Evolutionary conservation across 805 yeast species (phyloP).

Genomic region (Jamesozyma jinghongensis): DNA sequence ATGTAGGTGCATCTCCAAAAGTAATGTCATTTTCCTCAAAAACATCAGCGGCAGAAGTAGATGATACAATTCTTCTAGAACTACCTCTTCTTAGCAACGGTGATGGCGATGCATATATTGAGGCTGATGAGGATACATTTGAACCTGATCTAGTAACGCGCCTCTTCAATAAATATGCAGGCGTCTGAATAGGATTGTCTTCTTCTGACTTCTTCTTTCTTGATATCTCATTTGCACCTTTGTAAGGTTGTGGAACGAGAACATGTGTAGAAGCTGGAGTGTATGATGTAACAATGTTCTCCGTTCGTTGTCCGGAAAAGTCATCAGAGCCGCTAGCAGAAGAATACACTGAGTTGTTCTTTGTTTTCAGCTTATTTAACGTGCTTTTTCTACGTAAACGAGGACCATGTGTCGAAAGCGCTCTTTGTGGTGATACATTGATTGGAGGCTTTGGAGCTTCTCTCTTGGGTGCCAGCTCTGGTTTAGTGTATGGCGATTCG

Average conservation of each 20-base stretch:
- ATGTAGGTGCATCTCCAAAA: conserved; percentile 64
- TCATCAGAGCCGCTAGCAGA: too few species aligned
- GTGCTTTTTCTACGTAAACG: conserved; percentile 12
- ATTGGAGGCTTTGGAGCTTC: conserved; percentile 65
- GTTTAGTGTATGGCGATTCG: conserved; percentile 57
- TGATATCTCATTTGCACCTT: conserved; percentile 20
- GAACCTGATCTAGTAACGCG: conserved; percentile 18
- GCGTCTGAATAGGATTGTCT: conserved; percentile 7
- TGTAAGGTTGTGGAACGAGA: conserved; percentile 36
- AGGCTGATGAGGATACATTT: conserved; percentile 6
- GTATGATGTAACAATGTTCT: conserved; percentile 29
- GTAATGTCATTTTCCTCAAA: conserved; percentile 64
- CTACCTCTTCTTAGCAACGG: conserved; percentile 23
- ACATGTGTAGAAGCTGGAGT: conserved; percentile 38
- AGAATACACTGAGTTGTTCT: too few species aligned
- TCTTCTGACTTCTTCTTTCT: conserved; percentile 10
- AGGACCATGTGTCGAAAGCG: conserved; percentile 12
- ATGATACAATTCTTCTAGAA: conserved; percentile 29
- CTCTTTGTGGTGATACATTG: conserved; percentile 18
- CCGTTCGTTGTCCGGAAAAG: conserved; percentile 4
- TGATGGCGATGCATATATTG: conserved; percentile 20
- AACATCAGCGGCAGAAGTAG: conserved; percentile 37
- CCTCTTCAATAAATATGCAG: conserved; percentile 11
- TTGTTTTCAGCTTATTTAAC: conserved; percentile 3
- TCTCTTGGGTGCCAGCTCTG: conserved; percentile 57